These are phyloP conservation scores for Cladophialophora exuberans DNA, from an alignment of 2,329 filamentous ascomycete species.

Conservation along the genomic window DNA sequence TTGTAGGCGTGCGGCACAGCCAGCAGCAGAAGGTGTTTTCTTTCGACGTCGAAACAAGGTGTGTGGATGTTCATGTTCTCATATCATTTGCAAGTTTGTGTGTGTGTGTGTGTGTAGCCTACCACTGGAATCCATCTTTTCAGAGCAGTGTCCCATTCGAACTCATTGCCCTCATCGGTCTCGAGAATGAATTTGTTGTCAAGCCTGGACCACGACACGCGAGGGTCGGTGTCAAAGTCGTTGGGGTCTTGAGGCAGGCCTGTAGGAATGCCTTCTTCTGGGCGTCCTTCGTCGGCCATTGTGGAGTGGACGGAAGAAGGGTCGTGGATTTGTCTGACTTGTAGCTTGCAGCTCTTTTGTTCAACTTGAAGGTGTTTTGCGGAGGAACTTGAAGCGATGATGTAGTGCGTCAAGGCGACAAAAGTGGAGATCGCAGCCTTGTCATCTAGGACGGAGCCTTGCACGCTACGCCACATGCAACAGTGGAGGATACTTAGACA, in stretches of 20 bases:
- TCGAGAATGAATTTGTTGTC: constrained; percentile 83
- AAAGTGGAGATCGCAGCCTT: constrained; percentile 6
- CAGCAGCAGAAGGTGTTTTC: no score
- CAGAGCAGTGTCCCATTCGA: constrained; percentile 73
- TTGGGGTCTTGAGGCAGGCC: constrained; percentile 60
- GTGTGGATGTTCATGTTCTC: no score
- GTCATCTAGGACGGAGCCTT: not conserved
- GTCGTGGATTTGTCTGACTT: no score
- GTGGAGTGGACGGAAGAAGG: no score
- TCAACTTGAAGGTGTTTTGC: no score
- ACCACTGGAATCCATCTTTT: constrained; percentile 76
- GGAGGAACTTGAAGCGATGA: no score
- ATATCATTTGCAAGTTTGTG: no score
- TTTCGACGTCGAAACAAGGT: no score
- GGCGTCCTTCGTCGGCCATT: constrained; percentile 26
- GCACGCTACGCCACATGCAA: no score
- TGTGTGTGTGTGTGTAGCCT: constrained; percentile 35
- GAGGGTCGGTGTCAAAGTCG: constrained; percentile 75
- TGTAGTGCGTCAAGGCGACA: not conserved
- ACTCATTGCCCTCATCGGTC: constrained; percentile 81
- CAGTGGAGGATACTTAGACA: no score
- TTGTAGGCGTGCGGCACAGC: no score
- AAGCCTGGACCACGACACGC: constrained; percentile 84
- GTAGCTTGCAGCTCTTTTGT: no score
- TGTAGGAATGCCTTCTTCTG: constrained; percentile 21